phyloP scores from a whole-genome alignment of 202 grass and related monocot species.

The Tripidium arundinaceum region DNA sequence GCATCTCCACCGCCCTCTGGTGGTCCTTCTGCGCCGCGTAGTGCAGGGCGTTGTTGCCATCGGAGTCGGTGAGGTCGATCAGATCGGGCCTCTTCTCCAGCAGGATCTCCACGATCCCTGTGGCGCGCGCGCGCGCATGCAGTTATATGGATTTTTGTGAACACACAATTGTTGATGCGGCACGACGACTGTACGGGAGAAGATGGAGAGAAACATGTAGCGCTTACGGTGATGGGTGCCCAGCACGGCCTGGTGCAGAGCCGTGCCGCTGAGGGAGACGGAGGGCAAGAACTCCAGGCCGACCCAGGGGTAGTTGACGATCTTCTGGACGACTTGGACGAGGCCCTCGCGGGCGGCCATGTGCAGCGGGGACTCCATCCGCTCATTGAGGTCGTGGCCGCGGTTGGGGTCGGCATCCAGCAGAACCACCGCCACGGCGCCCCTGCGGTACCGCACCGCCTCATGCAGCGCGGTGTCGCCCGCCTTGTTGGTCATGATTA shows the following conservation, averaged over 20 bases:
- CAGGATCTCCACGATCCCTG: slow-evolving; percentile 35
- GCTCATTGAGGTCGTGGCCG: neutral
- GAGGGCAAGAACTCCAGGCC: neutral
- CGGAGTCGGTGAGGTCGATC: neutral
- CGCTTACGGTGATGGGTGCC: slow-evolving; percentile 42
- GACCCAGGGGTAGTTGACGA: slow-evolving; percentile 33
- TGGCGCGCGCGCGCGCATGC: no score
- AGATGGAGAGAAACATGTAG: no score
- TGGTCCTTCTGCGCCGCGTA: slow-evolving; percentile 34
- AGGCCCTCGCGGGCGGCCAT: slow-evolving; percentile 56
- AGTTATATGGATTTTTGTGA: no score
- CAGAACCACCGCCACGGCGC: no score
- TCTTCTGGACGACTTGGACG: slow-evolving; percentile 29
- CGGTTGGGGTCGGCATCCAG: no score
- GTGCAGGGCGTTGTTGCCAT: slow-evolving; percentile 34
- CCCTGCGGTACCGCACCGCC: no score
- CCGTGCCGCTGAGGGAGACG: slow-evolving; percentile 18
- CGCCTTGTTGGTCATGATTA: no score
- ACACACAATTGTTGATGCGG: no score
- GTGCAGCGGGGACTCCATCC: slow-evolving; percentile 39
- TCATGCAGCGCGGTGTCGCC: no score
- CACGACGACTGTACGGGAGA: no score
- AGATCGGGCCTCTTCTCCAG: neutral
- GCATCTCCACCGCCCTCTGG: neutral
- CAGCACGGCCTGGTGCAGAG: slow-evolving; percentile 57